Conservation (phyloP, 2,329 filamentous ascomycete genomes). For the Tolypocladium ovalisporum region DNA sequence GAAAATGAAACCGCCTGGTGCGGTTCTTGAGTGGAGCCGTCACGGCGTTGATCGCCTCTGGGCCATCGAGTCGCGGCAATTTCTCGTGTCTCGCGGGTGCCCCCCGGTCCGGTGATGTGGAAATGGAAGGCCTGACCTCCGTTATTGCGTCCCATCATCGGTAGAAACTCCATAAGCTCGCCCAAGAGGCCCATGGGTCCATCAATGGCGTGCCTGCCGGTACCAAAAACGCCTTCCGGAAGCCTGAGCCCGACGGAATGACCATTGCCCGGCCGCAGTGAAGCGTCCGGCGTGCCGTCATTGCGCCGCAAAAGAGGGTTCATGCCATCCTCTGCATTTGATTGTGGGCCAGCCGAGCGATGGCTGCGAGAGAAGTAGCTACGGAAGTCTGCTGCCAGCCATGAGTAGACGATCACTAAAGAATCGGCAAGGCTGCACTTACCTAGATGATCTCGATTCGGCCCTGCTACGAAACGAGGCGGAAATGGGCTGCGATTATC, state of each 20-base stretch:
- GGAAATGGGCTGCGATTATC: constrained; percentile 50
- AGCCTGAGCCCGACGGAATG: constrained; percentile 43
- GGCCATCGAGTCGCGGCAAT: constrained; percentile 27
- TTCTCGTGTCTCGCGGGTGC: constrained; percentile 41
- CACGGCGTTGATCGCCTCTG: constrained; percentile 37
- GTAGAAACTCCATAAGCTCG: constrained; percentile 44
- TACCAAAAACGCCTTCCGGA: constrained; percentile 32
- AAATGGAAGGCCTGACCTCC: constrained; percentile 47
- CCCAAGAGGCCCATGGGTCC: constrained; percentile 45
- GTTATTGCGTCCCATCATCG: constrained; percentile 32
- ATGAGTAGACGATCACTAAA: neutral
- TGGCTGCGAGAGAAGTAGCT: constrained; percentile 40
- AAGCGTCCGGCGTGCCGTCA: constrained; percentile 29
- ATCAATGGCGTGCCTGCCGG: constrained; percentile 27
- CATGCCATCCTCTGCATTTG: constrained; percentile 63
- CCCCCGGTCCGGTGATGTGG: constrained; percentile 41
- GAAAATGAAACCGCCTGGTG: constrained; percentile 68
- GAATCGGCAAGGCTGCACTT: constrained; percentile 10
- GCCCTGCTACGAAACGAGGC: constrained; percentile 38
- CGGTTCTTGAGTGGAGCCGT: constrained; percentile 44
- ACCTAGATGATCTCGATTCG: constrained; percentile 43
- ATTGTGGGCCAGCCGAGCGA: constrained; percentile 40
- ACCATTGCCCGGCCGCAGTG: constrained; percentile 37
- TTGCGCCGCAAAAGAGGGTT: constrained; percentile 75
- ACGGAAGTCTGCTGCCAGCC: constrained; percentile 29